phyloP scores from a whole-genome alignment of 495 filamentous ascomycete species.

The Penicillium ucsense region DNA sequence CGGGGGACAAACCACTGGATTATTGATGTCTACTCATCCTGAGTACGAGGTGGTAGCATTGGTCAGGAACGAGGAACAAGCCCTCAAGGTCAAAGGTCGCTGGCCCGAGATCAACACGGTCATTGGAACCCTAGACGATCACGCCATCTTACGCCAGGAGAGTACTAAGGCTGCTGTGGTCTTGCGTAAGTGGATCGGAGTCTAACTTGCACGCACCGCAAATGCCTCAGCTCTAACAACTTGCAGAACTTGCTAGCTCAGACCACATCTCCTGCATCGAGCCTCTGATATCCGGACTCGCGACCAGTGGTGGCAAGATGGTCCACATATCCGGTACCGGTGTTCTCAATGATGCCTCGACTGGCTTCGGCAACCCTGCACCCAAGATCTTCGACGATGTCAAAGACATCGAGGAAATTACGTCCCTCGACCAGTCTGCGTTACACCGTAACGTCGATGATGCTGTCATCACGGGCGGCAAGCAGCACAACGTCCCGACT shows the following conservation, averaged over 20 bases:
- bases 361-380: neutral
- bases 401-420: neutral
- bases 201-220: neutral
- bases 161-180: neutral
- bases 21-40: neutral
- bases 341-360: neutral
- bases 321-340: neutral
- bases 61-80: neutral
- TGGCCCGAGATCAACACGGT: neutral
- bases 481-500: neutral
- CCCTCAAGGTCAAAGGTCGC: neutral
- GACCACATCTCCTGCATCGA: neutral
- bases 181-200: neutral
- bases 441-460: neutral
- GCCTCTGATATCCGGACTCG: neutral
- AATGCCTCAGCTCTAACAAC: neutral
- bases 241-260: neutral
- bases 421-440: too few species aligned
- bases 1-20: neutral
- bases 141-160: neutral
- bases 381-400: neutral
- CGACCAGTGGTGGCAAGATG: neutral
- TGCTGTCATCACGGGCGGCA: neutral
- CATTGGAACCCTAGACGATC: neutral
- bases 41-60: neutral